Evolutionary conservation across 2,329 filamentous ascomycete genomes (phyloP).

Genomic region (Colletotrichum euphorbiae): DNA sequence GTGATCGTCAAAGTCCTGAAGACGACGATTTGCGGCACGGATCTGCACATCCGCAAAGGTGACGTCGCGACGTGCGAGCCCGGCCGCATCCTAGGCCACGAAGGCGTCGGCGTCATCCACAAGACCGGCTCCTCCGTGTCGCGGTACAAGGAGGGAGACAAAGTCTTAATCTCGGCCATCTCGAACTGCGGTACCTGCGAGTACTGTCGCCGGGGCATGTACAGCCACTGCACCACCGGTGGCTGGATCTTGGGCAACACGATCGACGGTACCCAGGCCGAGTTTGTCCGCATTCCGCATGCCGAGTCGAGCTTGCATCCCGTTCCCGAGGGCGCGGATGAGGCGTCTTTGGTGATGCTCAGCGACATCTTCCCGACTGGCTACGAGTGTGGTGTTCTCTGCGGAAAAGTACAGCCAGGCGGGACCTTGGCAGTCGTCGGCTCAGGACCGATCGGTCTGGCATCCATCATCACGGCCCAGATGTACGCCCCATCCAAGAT

Average conservation of each 20-base stretch:
- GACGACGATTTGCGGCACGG: conserved; percentile 51
- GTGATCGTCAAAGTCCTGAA: conserved; percentile 51
- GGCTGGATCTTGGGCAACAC: conserved; percentile 67
- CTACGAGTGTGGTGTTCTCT: conserved; percentile 68
- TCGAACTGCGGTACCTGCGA: conserved; percentile 60
- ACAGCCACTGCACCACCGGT: conserved; percentile 63
- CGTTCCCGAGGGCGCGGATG: conserved; percentile 60
- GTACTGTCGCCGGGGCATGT: conserved; percentile 63
- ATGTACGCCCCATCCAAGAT: conserved; percentile 65
- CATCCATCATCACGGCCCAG: conserved; percentile 53
- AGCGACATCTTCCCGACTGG: conserved; percentile 61
- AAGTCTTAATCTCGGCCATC: conserved; percentile 52
- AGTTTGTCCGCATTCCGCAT: conserved; percentile 73
- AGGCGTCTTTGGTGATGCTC: conserved; percentile 62
- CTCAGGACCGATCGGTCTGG: conserved; percentile 72
- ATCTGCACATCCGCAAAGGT: conserved; percentile 51
- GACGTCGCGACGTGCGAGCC: conserved; percentile 35
- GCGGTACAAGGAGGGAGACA: conserved; percentile 51
- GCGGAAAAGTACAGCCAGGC: conserved; percentile 69
- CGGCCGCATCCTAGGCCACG: conserved; percentile 51
- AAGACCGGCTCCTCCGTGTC: conserved; percentile 50
- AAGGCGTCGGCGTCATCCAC: conserved; percentile 54
- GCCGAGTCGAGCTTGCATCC: conserved; percentile 75
- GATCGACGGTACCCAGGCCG: conserved; percentile 64
- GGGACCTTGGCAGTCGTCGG: conserved; percentile 73